Evolutionary conservation across 192 early-diverging fungal genomes (phyloP).

Genomic region (Entophlyctis helioformis): DNA sequence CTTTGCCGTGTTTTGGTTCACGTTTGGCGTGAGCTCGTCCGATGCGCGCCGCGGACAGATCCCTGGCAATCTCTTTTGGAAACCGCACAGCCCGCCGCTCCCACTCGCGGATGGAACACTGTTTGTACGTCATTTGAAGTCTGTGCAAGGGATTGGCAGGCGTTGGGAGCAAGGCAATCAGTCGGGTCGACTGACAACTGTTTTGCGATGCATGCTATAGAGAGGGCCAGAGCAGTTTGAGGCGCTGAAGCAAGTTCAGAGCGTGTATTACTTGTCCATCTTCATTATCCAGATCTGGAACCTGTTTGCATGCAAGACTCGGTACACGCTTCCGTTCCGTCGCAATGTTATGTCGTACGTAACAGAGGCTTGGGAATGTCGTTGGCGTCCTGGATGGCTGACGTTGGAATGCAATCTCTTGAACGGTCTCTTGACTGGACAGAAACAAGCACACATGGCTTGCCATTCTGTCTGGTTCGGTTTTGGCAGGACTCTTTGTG

Average conservation of each 20-base stretch:
- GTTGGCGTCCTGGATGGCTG: slow-evolving; percentile 5
- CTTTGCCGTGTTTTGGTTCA: slow-evolving; percentile 68
- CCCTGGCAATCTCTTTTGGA: slow-evolving; percentile 18
- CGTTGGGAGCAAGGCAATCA: too few species aligned
- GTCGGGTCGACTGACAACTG: too few species aligned
- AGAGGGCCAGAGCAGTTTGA: too few species aligned
- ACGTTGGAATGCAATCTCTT: too few species aligned
- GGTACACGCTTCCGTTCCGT: slow-evolving; percentile 65
- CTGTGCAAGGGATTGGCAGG: too few species aligned
- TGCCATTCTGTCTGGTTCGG: too few species aligned
- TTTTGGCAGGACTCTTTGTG: slow-evolving; percentile 20
- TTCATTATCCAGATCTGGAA: slow-evolving; percentile 89
- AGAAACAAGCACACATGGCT: too few species aligned
- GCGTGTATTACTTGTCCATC: slow-evolving; percentile 61
- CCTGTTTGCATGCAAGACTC: slow-evolving; percentile 83
- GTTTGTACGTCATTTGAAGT: slow-evolving; percentile 17
- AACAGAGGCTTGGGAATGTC: slow-evolving; percentile 33
- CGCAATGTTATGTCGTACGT: slow-evolving; percentile 68
- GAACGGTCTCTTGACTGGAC: not conserved
- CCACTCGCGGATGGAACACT: slow-evolving; percentile 11
- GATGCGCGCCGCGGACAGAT: slow-evolving; percentile 35
- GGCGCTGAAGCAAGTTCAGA: slow-evolving; percentile 67
- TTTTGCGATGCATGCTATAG: too few species aligned
- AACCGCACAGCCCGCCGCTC: slow-evolving; percentile 26
- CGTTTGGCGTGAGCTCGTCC: slow-evolving; percentile 50